Conservation (phyloP, 2,329 filamentous ascomycete species). For the Aspergillus sp. region DNA sequence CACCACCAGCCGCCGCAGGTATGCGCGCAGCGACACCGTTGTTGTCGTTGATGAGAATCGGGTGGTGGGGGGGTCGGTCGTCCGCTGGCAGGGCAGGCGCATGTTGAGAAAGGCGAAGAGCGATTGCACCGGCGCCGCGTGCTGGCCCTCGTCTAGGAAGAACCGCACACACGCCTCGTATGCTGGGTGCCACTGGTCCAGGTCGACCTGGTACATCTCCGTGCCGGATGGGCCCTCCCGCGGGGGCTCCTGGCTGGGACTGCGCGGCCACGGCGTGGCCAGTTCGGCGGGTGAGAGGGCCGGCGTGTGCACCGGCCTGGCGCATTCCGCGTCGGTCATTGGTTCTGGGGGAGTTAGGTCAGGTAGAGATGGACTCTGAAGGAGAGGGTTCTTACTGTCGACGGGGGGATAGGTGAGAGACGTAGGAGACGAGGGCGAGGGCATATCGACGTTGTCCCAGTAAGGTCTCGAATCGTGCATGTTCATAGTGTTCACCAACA, state of each 20-base stretch:
- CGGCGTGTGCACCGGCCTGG: slow-evolving; percentile 19
- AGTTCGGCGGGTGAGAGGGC: slow-evolving; percentile 9
- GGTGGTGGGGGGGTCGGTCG: slow-evolving; percentile 37
- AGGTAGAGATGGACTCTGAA: neutral
- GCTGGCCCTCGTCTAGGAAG: slow-evolving; percentile 86
- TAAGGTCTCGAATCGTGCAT: slow-evolving; percentile 30
- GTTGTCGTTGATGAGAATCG: slow-evolving; percentile 35
- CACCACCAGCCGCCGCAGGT: slow-evolving; percentile 87
- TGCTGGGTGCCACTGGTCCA: slow-evolving; percentile 86
- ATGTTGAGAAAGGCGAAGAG: slow-evolving; percentile 92
- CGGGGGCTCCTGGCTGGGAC: slow-evolving; percentile 14
- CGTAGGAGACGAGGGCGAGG: slow-evolving; percentile 26
- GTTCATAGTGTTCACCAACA: slow-evolving; percentile 28
- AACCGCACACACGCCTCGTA: slow-evolving; percentile 84
- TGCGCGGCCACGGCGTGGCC: slow-evolving; percentile 11
- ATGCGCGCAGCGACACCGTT: slow-evolving; percentile 72
- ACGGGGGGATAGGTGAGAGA: slow-evolving; percentile 18
- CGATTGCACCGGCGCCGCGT: slow-evolving; percentile 75
- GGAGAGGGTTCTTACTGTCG: slow-evolving; percentile 25
- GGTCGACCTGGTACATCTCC: slow-evolving; percentile 51
- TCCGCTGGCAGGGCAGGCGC: slow-evolving; percentile 77
- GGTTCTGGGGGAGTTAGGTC: slow-evolving; percentile 19
- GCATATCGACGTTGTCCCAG: slow-evolving; percentile 30
- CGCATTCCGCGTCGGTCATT: slow-evolving; percentile 29
- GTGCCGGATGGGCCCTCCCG: slow-evolving; percentile 10